These are phyloP conservation scores for Geranium brycei DNA, from an alignment of 345 rosid species.

Conservation along the genomic window DNA sequence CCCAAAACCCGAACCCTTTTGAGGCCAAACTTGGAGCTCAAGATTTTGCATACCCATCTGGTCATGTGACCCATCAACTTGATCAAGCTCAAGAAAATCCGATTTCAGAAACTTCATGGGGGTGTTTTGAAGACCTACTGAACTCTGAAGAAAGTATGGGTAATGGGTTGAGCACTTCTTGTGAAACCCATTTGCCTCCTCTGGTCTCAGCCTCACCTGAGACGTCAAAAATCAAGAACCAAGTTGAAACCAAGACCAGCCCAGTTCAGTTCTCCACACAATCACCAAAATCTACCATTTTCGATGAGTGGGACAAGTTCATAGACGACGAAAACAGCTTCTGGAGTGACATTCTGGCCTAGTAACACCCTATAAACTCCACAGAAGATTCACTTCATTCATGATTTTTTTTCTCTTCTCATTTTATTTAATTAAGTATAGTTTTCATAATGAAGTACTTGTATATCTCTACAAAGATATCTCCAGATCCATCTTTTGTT, in stretches of 20 bases:
- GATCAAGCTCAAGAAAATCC: background rate
- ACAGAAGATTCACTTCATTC: background rate
- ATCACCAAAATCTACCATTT: constrained; percentile 13
- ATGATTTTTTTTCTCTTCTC: background rate
- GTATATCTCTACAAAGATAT: background rate
- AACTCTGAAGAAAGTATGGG: background rate
- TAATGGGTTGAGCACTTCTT: background rate
- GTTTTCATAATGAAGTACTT: background rate
- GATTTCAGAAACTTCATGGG: background rate
- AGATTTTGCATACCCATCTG: constrained; percentile 6
- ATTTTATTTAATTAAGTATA: background rate
- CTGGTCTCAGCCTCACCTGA: background rate
- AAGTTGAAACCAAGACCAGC: constrained; percentile 12
- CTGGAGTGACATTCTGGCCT: constrained; percentile 61
- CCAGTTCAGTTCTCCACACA: background rate
- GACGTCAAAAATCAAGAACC: constrained; percentile 8
- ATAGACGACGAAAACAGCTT: constrained; percentile 41
- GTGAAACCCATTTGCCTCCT: background rate
- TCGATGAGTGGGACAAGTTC: constrained; percentile 50
- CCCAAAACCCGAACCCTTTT: background rate
- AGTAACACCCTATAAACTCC: constrained; percentile 8
- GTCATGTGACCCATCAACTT: background rate
- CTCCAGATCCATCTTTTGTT: background rate
- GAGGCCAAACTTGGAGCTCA: background rate
- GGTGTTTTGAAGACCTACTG: background rate